Base-by-base conservation (phyloP, 2,329 filamentous ascomycete species). In the Nemania sp. region DNA sequence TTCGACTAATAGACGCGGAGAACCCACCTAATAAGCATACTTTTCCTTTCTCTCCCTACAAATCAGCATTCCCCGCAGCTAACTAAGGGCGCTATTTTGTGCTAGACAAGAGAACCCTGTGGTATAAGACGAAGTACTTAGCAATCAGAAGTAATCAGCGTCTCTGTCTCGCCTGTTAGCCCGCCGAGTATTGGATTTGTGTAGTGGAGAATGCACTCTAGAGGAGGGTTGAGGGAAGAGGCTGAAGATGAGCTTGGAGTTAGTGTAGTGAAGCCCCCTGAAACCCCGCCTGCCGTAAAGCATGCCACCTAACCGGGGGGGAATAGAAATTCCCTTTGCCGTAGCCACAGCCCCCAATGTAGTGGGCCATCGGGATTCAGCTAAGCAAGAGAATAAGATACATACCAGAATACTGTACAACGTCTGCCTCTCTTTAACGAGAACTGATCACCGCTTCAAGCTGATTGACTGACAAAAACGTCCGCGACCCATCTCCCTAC, bases 21-120 rank as follows among this genome's bases (percentile, higher is more conserved):
- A 52, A 40, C 22, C 43, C 53, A 56, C 48, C 37, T 19, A 52
- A 56, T 56, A 52, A 56, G 53, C 47, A 14, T 51, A 41, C 17
- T 15, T 41, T 19, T 8, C 15, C 14, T 23, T n/a, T n/a, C 24
- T 28, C 28, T 48, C 15, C 11, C 26, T 19, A 22, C 45, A 6
- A 34, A 50, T 43, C 28, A 12, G 6, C 14, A 14, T 50, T 42
- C 52, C 52, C 52, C 52, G 42, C 52, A 50, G 42, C 42, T 42
- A 42, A 17, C 30, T 42, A 49, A 19, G 26, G 9, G 20, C 11
- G 14, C 8, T 22, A 15, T 19, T 15, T 20, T 11, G 34, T 37
- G n/a, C n/a, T n/a, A n/a, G n/a, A n/a, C n/a, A n/a, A n/a, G n/a
- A n/a, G n/a, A n/a, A n/a, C n/a, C n/a, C n/a, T n/a, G n/a, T n/a